phyloP scores from a whole-genome alignment of 768 basidiomycete genomes.

The Pleurotus salmoneostramineus region DNA sequence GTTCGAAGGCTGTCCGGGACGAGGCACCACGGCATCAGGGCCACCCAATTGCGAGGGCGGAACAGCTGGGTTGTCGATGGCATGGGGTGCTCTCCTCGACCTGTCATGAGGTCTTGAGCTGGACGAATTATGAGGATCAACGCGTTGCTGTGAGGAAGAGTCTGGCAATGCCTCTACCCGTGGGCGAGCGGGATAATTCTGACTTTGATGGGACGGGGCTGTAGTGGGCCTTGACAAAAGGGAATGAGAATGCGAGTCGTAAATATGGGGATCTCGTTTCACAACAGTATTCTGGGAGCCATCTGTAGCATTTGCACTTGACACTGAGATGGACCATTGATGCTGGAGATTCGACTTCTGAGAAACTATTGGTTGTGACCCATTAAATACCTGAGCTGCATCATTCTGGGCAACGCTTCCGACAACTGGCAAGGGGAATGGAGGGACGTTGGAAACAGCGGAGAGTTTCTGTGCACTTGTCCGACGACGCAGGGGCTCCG shows the following conservation, averaged over 20 bases:
- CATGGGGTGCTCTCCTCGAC: background rate
- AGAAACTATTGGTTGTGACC: background rate
- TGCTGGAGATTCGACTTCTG: background rate
- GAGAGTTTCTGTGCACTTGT: background rate
- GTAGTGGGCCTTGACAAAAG: too few relatives aligned
- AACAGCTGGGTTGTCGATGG: background rate
- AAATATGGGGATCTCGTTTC: background rate
- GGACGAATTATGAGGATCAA: background rate
- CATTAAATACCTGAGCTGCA: background rate
- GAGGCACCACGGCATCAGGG: background rate
- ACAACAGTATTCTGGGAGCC: conserved; percentile 1
- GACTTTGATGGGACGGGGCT: background rate
- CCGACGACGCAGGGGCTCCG: background rate
- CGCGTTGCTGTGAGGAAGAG: too few relatives aligned
- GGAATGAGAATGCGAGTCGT: too few relatives aligned
- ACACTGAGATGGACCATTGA: conserved; percentile 1
- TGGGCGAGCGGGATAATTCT: background rate
- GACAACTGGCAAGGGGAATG: background rate
- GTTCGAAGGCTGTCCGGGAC: background rate
- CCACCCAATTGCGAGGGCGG: background rate
- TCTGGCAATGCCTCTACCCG: background rate
- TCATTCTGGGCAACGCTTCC: background rate
- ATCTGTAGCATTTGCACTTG: conserved; percentile 3
- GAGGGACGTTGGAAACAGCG: background rate
- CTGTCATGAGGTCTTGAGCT: background rate